Conservation (phyloP, 306 rosid species). For the Canavalia gladiata region DNA sequence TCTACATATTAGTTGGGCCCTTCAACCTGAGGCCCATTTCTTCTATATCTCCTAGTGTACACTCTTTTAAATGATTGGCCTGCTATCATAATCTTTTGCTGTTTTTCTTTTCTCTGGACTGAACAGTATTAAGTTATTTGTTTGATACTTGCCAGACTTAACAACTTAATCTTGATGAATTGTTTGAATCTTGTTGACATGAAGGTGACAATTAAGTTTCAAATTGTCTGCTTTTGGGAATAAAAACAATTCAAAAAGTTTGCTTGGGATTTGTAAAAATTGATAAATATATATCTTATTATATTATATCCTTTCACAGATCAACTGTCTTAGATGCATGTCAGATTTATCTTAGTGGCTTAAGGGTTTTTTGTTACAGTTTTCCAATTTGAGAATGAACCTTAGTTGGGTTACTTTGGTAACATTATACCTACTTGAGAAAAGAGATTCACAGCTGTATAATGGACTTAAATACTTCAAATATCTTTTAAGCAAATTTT, state of each 20-base stretch:
- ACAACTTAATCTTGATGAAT: background rate
- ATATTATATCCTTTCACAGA: background rate
- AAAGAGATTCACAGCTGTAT: slow-evolving; percentile 10
- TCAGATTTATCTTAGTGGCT: background rate
- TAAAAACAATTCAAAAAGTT: background rate
- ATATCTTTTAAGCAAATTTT: background rate
- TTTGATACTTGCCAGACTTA: slow-evolving; percentile 7
- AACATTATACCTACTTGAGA: background rate
- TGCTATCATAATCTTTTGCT: background rate
- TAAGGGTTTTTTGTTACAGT: background rate
- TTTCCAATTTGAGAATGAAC: background rate
- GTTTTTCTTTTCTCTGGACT: slow-evolving; percentile 1
- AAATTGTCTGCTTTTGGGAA: background rate
- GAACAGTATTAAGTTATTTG: slow-evolving; percentile 10
- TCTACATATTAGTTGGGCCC: no score
- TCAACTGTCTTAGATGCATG: background rate
- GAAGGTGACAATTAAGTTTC: background rate
- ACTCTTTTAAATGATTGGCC: no score
- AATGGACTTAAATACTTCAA: background rate
- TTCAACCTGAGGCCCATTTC: no score
- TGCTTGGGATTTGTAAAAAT: background rate
- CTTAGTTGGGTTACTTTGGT: slow-evolving; percentile 14
- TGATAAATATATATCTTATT: background rate
- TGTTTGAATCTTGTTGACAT: background rate
- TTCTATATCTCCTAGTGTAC: no score